A percentile compares a stretch with the other conserved stretches of the same genome.
Conservation (phyloP, 2,329 filamentous ascomycete genomes). For the Neoarthrinium moseri region DNA sequence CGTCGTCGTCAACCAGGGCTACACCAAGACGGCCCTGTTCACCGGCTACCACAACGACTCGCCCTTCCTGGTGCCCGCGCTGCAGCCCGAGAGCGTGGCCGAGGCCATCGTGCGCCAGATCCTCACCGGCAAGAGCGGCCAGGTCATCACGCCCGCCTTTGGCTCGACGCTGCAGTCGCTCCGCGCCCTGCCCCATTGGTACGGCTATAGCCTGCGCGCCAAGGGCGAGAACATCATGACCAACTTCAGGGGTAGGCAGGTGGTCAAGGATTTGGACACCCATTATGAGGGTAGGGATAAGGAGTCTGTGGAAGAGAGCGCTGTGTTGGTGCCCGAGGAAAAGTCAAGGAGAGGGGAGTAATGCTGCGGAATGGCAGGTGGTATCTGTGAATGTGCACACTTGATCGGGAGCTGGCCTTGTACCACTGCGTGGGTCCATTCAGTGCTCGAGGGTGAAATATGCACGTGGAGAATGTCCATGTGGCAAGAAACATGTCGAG, state of each 20-base stretch:
- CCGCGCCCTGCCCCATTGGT: slow-evolving; percentile 61
- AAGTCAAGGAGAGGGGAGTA: not conserved
- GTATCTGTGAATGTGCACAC: no score
- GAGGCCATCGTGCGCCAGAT: slow-evolving; percentile 62
- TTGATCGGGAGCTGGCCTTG: no score
- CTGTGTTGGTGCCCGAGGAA: slow-evolving; percentile 14
- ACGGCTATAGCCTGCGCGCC: slow-evolving; percentile 51
- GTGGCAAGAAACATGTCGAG: no score
- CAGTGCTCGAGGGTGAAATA: no score
- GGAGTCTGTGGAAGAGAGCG: slow-evolving; percentile 13
- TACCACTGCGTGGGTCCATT: no score
- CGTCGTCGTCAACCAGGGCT: slow-evolving; percentile 63
- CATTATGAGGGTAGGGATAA: slow-evolving; percentile 28
- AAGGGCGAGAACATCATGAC: slow-evolving; percentile 39
- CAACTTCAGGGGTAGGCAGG: slow-evolving; percentile 45
- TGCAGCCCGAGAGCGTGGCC: slow-evolving; percentile 63
- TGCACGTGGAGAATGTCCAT: no score
- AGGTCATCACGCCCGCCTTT: slow-evolving; percentile 53
- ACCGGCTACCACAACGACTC: slow-evolving; percentile 50
- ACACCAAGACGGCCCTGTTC: slow-evolving; percentile 62
- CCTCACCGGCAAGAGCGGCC: slow-evolving; percentile 53
- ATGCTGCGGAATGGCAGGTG: no score
- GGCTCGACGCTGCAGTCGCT: slow-evolving; percentile 39
- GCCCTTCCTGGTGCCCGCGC: slow-evolving; percentile 49
- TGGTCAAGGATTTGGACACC: slow-evolving; percentile 42